Conservation (phyloP, 2,329 filamentous ascomycete species). For the Leptographium radiaticola region DNA sequence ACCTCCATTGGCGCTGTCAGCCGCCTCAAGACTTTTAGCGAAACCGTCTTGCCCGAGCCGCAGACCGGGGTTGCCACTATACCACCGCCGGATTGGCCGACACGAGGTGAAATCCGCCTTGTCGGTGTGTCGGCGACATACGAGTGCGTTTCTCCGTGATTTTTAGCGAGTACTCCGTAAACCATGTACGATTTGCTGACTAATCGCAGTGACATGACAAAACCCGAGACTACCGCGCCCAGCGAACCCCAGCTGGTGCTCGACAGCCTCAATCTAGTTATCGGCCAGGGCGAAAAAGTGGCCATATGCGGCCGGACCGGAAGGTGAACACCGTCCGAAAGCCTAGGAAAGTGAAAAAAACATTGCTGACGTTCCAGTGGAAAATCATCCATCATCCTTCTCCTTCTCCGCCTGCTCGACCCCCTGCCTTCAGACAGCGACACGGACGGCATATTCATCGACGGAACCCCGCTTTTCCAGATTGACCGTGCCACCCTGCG, state of each 20-base stretch:
- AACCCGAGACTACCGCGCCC: no score
- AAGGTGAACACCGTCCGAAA: conserved; percentile 15
- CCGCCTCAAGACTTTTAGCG: conserved; percentile 20
- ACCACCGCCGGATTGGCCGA: no score
- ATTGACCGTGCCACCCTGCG: conserved; percentile 31
- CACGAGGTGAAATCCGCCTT: conserved; percentile 4
- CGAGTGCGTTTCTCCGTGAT: conserved; percentile 1
- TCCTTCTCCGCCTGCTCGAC: conserved; percentile 28
- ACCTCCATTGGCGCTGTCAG: conserved; percentile 23
- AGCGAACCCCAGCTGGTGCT: no score
- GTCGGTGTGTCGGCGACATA: conserved; percentile 18
- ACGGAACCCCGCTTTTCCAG: conserved; percentile 21
- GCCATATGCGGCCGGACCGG: conserved; percentile 31
- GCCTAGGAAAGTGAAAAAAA: not conserved
- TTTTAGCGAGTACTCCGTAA: no score
- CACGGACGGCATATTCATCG: conserved; percentile 27
- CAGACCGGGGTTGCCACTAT: no score
- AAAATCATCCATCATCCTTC: conserved; percentile 29
- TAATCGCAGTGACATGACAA: not conserved
- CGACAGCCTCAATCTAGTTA: conserved; percentile 14
- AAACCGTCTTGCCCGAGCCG: no score
- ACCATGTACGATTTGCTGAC: not conserved
- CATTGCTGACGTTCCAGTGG: conserved; percentile 17
- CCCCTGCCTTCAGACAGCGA: conserved; percentile 11
- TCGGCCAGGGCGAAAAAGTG: conserved; percentile 21